A percentile compares a stretch with the other conserved stretches of the same genome.
These are phyloP conservation scores for Tagetes patula DNA, from an alignment of 129 eudicot species.

Conservation along the genomic window DNA sequence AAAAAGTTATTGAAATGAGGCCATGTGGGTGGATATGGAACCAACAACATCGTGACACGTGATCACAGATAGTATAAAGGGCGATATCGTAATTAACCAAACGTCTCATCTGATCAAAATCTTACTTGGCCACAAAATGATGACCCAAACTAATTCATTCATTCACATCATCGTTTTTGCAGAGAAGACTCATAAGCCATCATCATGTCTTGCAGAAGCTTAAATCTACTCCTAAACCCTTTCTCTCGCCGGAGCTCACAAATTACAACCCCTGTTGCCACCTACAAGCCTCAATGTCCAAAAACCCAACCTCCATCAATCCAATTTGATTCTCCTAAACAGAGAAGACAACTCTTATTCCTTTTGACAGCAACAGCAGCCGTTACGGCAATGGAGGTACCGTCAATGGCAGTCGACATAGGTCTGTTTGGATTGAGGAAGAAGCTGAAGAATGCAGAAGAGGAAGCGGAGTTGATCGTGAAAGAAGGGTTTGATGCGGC, in stretches of 20 bases:
- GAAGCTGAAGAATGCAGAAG: slow-evolving; percentile 70
- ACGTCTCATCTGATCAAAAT: slow-evolving; percentile 18
- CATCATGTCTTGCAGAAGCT: slow-evolving; percentile 56
- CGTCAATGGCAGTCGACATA: slow-evolving; percentile 70
- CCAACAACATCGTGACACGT: slow-evolving; percentile 24
- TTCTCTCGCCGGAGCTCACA: slow-evolving; percentile 30
- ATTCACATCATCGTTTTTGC: slow-evolving; percentile 19
- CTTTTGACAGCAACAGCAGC: slow-evolving; percentile 57
- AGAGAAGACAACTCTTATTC: slow-evolving; percentile 63
- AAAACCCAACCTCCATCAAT: slow-evolving; percentile 31
- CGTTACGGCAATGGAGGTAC: slow-evolving; percentile 48
- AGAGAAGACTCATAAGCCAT: slow-evolving; percentile 4
- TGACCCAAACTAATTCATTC: background rate
- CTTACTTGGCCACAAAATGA: slow-evolving; percentile 31
- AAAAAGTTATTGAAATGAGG: background rate
- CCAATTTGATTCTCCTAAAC: slow-evolving; percentile 27
- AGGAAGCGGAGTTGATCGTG: slow-evolving; percentile 69
- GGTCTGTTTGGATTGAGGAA: slow-evolving; percentile 77
- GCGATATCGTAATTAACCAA: slow-evolving; percentile 18
- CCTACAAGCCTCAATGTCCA: slow-evolving; percentile 28
- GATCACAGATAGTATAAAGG: slow-evolving; percentile 7
- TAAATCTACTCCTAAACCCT: slow-evolving; percentile 28
- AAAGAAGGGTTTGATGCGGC: slow-evolving; percentile 73
- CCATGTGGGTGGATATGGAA: background rate
- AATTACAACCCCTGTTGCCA: slow-evolving; percentile 20